These are phyloP conservation scores for Gonium pectorale DNA, from an alignment of 139 green algal species.

Conservation along the genomic window DNA sequence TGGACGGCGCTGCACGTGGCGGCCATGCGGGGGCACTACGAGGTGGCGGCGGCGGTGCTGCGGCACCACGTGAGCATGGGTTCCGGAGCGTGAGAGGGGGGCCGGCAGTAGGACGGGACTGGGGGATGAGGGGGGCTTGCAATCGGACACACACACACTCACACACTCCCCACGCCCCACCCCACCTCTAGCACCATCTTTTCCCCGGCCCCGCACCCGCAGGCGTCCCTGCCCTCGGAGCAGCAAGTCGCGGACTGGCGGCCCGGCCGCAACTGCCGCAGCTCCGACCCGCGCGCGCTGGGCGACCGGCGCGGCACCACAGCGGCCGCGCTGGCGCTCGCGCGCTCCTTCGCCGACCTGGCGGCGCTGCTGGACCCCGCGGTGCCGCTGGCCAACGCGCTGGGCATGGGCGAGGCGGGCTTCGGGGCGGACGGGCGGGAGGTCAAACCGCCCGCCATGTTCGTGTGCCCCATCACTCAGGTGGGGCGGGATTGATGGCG, in stretches of 20 bases:
- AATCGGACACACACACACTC: no score
- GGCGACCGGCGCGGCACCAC: conserved; percentile 3
- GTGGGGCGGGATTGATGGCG: neutral
- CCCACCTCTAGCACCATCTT: neutral
- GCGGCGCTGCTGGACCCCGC: conserved; percentile 13
- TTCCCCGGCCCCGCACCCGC: neutral
- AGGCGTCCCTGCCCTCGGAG: neutral
- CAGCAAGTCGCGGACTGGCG: conserved; percentile 7
- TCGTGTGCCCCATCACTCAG: conserved; percentile 45
- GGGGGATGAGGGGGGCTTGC: no score
- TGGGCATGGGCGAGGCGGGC: neutral
- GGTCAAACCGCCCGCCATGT: conserved; percentile 21
- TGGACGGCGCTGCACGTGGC: conserved; percentile 39
- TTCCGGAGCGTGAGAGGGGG: neutral
- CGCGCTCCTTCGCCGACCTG: conserved; percentile 23
- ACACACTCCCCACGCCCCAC: no score
- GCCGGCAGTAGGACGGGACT: neutral
- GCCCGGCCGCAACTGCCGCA: neutral
- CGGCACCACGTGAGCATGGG: conserved; percentile 5
- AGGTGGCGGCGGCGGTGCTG: conserved; percentile 1
- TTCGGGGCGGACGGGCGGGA: conserved; percentile 10
- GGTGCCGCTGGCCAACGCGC: neutral
- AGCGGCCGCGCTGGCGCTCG: neutral
- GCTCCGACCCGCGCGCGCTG: conserved; percentile 7
- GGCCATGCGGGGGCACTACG: conserved; percentile 28